These are phyloP conservation scores for Thraustotheca clavata DNA, from an alignment of 352 stramenopile genomes.

Conservation along the genomic window DNA sequence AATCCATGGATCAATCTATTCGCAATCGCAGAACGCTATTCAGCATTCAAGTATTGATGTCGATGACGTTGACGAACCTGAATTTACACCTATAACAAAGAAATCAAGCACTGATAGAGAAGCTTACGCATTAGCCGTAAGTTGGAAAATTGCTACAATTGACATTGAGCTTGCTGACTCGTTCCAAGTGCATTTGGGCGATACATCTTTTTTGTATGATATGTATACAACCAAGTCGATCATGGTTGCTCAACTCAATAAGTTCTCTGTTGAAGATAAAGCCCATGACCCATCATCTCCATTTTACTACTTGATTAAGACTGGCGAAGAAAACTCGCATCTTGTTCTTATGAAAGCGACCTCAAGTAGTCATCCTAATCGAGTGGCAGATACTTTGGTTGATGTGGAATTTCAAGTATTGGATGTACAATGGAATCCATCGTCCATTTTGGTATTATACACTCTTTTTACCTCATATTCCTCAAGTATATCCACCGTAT, in stretches of 20 bases:
- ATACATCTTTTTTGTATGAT: slow-evolving; percentile 15
- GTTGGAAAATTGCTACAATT: slow-evolving; percentile 6
- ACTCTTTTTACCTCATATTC: slow-evolving; percentile 51
- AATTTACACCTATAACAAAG: not conserved
- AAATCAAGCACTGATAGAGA: not conserved
- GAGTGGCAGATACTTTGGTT: slow-evolving; percentile 34
- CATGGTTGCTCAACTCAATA: not conserved
- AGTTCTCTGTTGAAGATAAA: slow-evolving; percentile 5
- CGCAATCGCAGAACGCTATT: slow-evolving; percentile 21
- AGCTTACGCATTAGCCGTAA: not conserved
- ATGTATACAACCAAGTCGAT: not conserved
- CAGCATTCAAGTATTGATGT: not conserved
- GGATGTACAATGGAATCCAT: slow-evolving; percentile 78
- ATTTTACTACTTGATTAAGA: slow-evolving; percentile 19
- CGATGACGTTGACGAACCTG: not conserved
- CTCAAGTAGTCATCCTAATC: not conserved
- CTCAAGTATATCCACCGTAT: not conserved
- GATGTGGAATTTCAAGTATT: slow-evolving; percentile 60
- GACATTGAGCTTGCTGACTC: slow-evolving; percentile 8
- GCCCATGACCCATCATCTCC: slow-evolving; percentile 7
- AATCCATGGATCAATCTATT: slow-evolving; percentile 46
- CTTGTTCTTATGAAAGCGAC: slow-evolving; percentile 5
- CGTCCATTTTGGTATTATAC: slow-evolving; percentile 65
- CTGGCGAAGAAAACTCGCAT: not conserved
- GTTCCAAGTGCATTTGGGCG: not conserved